A percentile compares a stretch with the other conserved stretches of the same genome.
phyloP scores from a whole-genome alignment of 179 eudicot species.

The Camellia oleifera region DNA sequence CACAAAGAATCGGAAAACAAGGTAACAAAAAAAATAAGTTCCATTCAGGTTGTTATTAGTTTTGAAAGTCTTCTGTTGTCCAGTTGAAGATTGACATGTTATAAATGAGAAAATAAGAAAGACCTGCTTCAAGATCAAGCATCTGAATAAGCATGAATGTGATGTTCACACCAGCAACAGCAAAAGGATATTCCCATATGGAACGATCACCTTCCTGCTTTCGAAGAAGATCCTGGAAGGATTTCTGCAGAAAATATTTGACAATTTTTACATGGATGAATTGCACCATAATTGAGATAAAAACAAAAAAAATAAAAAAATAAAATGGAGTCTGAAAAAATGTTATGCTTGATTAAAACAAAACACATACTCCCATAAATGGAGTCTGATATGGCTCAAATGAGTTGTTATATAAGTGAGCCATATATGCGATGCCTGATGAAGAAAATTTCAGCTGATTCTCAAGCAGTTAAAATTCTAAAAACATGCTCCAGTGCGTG shows the following conservation, averaged over 20 bases:
- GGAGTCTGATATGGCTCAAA: neutral
- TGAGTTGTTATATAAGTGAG: neutral
- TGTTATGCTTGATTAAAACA: neutral
- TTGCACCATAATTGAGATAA: neutral
- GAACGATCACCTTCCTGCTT: conserved; percentile 95
- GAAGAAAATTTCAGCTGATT: neutral
- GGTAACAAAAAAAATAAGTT: neutral
- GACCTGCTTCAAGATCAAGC: conserved; percentile 99
- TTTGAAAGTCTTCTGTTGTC: neutral
- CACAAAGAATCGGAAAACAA: neutral
- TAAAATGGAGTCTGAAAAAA: neutral
- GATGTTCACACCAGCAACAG: conserved; percentile 98
- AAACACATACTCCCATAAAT: neutral
- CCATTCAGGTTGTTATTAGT: neutral
- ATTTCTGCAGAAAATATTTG: conserved; percentile 51
- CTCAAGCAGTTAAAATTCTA: neutral
- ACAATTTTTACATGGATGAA: neutral
- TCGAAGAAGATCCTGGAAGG: conserved; percentile 86
- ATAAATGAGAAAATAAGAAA: neutral
- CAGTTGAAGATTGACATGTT: neutral
- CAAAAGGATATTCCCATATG: conserved; percentile 99
- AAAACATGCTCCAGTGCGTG: neutral
- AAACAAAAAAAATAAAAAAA: neutral
- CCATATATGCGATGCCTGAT: neutral
- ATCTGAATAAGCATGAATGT: conserved; percentile 97